Evolutionary conservation across 768 basidiomycete species (phyloP).

Genomic region (Collybia sordida): DNA sequence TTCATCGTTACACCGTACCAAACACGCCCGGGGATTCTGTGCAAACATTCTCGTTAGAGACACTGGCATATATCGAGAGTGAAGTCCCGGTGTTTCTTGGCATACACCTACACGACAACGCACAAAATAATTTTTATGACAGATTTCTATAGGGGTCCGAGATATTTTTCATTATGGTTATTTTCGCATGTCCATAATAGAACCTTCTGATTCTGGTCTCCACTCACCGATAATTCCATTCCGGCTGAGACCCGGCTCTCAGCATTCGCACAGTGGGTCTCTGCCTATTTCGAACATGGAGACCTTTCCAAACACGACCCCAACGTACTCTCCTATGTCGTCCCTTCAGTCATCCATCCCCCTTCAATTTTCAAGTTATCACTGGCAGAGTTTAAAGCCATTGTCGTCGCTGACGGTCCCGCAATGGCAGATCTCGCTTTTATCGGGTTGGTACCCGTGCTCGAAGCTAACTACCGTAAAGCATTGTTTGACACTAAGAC

Average conservation of each 20-base stretch:
- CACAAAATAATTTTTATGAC: no score
- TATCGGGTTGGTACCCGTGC: not conserved
- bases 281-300: not conserved
- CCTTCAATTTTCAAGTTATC: slow-evolving; percentile 1
- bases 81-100: no score
- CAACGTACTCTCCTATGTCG: not conserved
- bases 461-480: not conserved
- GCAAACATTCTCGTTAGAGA: no score
- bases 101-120: no score
- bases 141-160: no score
- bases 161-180: not conserved
- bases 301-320: not conserved
- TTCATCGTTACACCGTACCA: no score
- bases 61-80: no score
- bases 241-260: not conserved
- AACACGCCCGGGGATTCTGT: no score
- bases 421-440: not conserved
- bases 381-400: not conserved
- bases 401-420: not conserved
- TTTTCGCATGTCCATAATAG: not conserved
- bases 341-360: not conserved
- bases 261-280: not conserved
- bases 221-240: not conserved
- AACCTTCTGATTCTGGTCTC: not conserved
- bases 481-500: not conserved